Base-by-base conservation (phyloP, 2,329 filamentous ascomycete genomes). In the Colletotrichum sidae region DNA sequence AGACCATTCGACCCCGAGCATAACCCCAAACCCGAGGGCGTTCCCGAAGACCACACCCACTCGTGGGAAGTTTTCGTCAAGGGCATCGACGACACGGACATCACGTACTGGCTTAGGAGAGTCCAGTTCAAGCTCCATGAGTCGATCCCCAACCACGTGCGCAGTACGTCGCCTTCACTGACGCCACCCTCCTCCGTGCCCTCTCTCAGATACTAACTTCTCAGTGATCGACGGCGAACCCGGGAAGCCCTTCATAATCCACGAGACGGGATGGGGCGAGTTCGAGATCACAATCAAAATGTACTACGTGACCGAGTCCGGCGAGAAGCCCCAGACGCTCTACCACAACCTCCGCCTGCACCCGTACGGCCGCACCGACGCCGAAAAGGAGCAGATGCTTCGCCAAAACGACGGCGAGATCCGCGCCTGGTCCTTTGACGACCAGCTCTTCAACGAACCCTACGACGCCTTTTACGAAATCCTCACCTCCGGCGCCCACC, bases 71-170 rank as follows among this genome's bases (percentile, higher is more conserved):
- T 98, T 69, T 98, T 96, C 77, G 93, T 99, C 63, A 92, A 92
- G 75, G 93, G 94, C 51, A 85, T 97, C 58, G 93, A 97, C 72
- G 92, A 93, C 76, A 92, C 93, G 66, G 93, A 97, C 75, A 91
- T 98, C 70, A 94, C 92, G 35, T 96, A 97, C 78, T 99, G 96
- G 94, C 86, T 98, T 70, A 93, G 95, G 64, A 95, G 97, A 73
- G 95, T 99, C 1, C 94, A 97, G 77, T 99, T 99, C 82, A 98
- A 98, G 79, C 88, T 99, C 13, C 95, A 97, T 83, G 94, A 98
- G 78, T 97, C 95, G 9, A 98, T 97, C 76, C 90, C 93, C 35
- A 97, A 97, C 78, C 92, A 92, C 62, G 86, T 96, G 25, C 91
- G 96, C 71, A 97, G 87, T 87, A 77, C 67, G 85, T 78, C 73